Evolutionary conservation across 768 basidiomycete genomes (phyloP), one percentile per base, ranked within the genome.

Genomic region (Kwoniella dendrophila): DNA sequence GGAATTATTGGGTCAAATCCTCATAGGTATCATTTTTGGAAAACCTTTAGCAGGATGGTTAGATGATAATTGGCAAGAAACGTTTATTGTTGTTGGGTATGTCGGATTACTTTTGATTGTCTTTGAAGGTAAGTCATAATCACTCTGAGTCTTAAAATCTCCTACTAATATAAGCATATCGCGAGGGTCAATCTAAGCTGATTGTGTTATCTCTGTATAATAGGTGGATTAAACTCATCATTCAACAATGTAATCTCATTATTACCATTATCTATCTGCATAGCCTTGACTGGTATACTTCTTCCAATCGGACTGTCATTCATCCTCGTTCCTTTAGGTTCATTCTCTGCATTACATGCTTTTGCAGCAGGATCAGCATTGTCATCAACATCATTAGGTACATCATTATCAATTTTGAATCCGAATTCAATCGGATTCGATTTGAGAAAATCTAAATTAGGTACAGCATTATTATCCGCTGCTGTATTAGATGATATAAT

Each of bases 401-500:
- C 87, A 29, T 87, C 86, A 0, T 81, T 88, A n/a, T 81, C 83
- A 16, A 81, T 88, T 14, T 80, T 88, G 29, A 81, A 64, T 10
- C 60, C 74, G 14, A 44, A 61, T 5, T 57, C 63, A 0, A 29
- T 70, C 12, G 60, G 66, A 4, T 79, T 82, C 27, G 79, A 82
- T 27, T 73, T 86, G 30, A 79, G 81, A 26, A 78, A 78, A 36
- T 86, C 83, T 2, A 80, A 82, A 48, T 81, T 85, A 0, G 86
- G 87, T 0, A 83, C 84, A 1, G 82, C 87, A 0, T 76, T 89
- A 16, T 80, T 86, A 63, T 83, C 83, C 50, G 86, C 86, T 0
- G 88, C 88, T 0, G 78, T 88, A 12, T 80, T 87, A 47, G 87
- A 89, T 75, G 87, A 89, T 71, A 81, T 87, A 8, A 79, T 85